phyloP scores from a whole-genome alignment of 257 asterid species.

The Anisodus tanguticus region DNA sequence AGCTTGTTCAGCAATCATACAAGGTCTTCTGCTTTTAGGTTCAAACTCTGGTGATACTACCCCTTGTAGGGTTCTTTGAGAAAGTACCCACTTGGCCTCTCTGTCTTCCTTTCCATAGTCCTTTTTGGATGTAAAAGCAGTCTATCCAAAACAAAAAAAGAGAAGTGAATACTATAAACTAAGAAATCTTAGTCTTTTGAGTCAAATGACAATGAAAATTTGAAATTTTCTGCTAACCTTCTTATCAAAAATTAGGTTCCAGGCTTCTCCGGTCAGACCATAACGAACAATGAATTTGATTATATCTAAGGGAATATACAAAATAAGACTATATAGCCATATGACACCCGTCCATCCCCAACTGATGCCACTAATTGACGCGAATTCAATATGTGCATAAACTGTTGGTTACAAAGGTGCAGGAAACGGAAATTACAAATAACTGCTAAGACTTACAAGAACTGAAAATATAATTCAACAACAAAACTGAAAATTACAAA shows the following conservation, averaged over 20 bases:
- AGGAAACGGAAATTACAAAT: too few relatives aligned
- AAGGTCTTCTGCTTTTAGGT: conserved; percentile 26
- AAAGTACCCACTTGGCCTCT: conserved; percentile 35
- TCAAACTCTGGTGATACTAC: conserved; percentile 32
- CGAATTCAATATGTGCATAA: conserved; percentile 38
- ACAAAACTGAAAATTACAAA: too few relatives aligned
- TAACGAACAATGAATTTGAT: conserved; percentile 37
- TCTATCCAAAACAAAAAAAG: conserved; percentile 28
- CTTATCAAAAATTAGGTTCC: conserved; percentile 41
- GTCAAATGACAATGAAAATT: neutral
- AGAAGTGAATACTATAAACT: neutral
- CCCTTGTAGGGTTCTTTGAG: conserved; percentile 35
- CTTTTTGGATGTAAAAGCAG: conserved; percentile 38
- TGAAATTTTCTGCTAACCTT: conserved; percentile 35
- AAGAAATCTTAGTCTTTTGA: neutral
- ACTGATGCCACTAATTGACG: conserved; percentile 40
- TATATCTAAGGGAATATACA: conserved; percentile 40
- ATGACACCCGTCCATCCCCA: conserved; percentile 49
- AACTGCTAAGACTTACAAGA: too few relatives aligned
- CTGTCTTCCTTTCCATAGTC: conserved; percentile 40
- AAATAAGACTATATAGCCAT: conserved; percentile 44
- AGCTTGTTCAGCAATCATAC: conserved; percentile 39
- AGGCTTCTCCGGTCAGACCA: conserved; percentile 44
- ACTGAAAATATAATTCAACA: too few relatives aligned
- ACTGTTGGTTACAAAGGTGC: conserved; percentile 4